Evolutionary conservation across 2,329 filamentous ascomycete species (phyloP).

Genomic region (Xylaria multiplex): DNA sequence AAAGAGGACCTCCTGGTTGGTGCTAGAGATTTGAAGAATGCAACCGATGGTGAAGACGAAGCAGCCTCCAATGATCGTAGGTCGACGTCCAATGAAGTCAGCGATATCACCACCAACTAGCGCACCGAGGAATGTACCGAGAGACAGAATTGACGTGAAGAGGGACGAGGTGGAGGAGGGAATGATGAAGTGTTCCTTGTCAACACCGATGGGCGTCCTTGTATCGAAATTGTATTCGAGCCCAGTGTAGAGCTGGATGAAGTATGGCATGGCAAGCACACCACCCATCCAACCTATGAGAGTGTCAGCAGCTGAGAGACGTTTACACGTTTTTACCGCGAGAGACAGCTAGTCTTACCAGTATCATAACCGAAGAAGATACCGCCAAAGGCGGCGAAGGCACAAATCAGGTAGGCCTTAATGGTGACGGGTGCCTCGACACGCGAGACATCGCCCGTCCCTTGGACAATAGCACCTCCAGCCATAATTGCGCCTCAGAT

Average conservation of each 20-base stretch:
- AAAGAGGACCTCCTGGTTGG: conserved; percentile 62
- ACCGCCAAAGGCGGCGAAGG: conserved; percentile 75
- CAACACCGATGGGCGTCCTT: conserved; percentile 41
- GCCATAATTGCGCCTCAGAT: conserved; percentile 43
- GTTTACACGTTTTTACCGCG: neutral
- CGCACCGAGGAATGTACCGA: conserved; percentile 72
- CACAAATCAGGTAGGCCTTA: conserved; percentile 75
- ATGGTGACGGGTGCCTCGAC: conserved; percentile 75
- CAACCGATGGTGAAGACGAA: conserved; percentile 68
- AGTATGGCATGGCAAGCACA: conserved; percentile 46
- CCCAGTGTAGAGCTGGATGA: conserved; percentile 56
- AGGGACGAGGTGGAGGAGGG: conserved; percentile 64
- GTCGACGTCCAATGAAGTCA: conserved; percentile 70
- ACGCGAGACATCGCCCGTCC: conserved; percentile 63
- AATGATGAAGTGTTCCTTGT: conserved; percentile 53
- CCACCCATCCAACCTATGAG: conserved; percentile 43
- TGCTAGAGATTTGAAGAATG: conserved; percentile 66
- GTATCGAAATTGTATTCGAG: conserved; percentile 48
- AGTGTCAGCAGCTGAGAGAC: conserved; percentile 5
- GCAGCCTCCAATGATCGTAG: conserved; percentile 69
- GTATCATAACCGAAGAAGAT: conserved; percentile 85
- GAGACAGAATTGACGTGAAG: conserved; percentile 73
- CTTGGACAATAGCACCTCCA: conserved; percentile 45
- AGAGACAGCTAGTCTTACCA: conserved; percentile 53
- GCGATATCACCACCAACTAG: conserved; percentile 72